phyloP scores from a whole-genome alignment of 495 filamentous ascomycete species.

The Podospora bellae-mahoneyi region DNA sequence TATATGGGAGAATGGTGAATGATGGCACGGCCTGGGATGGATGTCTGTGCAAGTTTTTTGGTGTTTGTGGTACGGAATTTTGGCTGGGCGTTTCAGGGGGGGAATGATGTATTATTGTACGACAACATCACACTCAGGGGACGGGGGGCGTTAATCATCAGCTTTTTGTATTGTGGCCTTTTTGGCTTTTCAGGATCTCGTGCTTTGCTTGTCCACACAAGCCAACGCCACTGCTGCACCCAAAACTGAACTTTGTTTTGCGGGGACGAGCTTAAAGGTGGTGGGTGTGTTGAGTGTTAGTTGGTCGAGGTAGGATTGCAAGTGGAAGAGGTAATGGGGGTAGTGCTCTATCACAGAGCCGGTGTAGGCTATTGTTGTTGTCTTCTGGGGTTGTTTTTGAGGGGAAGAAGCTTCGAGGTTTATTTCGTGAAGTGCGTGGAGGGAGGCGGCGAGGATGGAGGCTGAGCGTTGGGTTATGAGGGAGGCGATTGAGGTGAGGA shows the following conservation, averaged over 20 bases:
- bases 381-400: background rate
- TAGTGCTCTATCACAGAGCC: constrained; percentile 65
- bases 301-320: constrained; percentile 51
- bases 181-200: background rate
- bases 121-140: too few relatives aligned
- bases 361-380: constrained; percentile 56
- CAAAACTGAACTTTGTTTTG: constrained; percentile 58
- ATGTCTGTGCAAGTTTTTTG: background rate
- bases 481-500: constrained; percentile 52
- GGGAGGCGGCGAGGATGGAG: constrained; percentile 58
- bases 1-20: background rate
- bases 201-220: constrained; percentile 33
- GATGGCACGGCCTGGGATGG: background rate
- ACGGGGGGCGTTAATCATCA: background rate
- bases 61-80: too few relatives aligned
- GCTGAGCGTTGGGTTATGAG: constrained; percentile 59
- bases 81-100: too few relatives aligned
- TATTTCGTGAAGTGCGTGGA: constrained; percentile 60
- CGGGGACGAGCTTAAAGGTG: constrained; percentile 50
- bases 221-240: constrained; percentile 61
- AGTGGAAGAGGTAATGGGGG: constrained; percentile 49
- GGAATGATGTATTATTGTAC: too few relatives aligned
- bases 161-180: background rate
- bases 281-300: constrained; percentile 32
- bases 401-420: constrained; percentile 38